A percentile compares a stretch with the other conserved stretches of the same genome.
Conservation (phyloP, 2,329 filamentous ascomycete species). For the Uncinocarpus reesii region DNA sequence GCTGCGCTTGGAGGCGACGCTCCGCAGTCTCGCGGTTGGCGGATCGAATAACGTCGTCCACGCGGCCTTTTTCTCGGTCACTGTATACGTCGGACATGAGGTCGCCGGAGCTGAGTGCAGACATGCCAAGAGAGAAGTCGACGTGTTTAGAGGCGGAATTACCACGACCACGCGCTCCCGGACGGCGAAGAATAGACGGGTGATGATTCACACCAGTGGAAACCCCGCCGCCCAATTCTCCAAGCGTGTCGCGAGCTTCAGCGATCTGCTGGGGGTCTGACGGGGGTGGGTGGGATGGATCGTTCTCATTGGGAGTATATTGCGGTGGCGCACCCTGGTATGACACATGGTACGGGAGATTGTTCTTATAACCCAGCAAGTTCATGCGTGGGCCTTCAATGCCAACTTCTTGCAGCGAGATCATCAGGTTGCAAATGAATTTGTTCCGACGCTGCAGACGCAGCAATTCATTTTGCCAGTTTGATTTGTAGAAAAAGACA, state of each 20-base stretch:
- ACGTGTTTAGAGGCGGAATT: slow-evolving; percentile 55
- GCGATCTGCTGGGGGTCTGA: slow-evolving; percentile 19
- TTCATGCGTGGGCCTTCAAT: slow-evolving; percentile 75
- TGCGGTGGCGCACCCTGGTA: slow-evolving; percentile 40
- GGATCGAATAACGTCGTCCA: slow-evolving; percentile 33
- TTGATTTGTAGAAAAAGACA: slow-evolving; percentile 95
- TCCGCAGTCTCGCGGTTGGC: slow-evolving; percentile 34
- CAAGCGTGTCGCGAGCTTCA: slow-evolving; percentile 26
- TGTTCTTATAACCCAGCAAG: slow-evolving; percentile 56
- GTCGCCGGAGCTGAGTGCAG: slow-evolving; percentile 47
- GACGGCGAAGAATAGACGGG: slow-evolving; percentile 46
- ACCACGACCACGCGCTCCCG: slow-evolving; percentile 39
- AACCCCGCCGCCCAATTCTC: slow-evolving; percentile 36
- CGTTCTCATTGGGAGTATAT: slow-evolving; percentile 35
- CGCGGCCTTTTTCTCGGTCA: slow-evolving; percentile 38
- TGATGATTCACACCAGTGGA: slow-evolving; percentile 23
- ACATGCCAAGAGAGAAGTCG: slow-evolving; percentile 62
- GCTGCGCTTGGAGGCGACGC: slow-evolving; percentile 26
- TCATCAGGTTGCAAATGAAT: slow-evolving; percentile 85
- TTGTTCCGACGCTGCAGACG: slow-evolving; percentile 86
- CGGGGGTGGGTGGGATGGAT: slow-evolving; percentile 32
- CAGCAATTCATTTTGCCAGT: slow-evolving; percentile 88
- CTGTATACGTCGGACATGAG: slow-evolving; percentile 56
- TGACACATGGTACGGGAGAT: slow-evolving; percentile 56
- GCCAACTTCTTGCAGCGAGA: slow-evolving; percentile 68